phyloP scores from a whole-genome alignment of 169 alveolate genomes.

The Plasmodium adleri region DNA sequence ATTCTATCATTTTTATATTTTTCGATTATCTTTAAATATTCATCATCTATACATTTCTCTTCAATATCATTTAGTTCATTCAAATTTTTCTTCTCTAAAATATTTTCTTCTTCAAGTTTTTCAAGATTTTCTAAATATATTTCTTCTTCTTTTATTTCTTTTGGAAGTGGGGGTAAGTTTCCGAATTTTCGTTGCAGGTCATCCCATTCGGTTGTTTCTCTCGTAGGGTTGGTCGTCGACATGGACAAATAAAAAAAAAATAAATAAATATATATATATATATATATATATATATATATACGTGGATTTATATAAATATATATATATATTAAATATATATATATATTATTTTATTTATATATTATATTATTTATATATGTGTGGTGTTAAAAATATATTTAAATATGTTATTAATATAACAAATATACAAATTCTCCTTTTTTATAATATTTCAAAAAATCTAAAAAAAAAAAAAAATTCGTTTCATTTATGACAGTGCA shows the following conservation, averaged over 20 bases:
- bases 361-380: neutral
- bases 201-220: slow-evolving; percentile 93
- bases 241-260: slow-evolving; percentile 46
- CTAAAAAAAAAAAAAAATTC: too few relatives aligned
- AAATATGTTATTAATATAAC: too few relatives aligned
- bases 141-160: slow-evolving; percentile 88
- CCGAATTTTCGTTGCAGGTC: slow-evolving; percentile 92
- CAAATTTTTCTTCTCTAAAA: slow-evolving; percentile 73
- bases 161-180: slow-evolving; percentile 87
- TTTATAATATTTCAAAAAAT: too few relatives aligned
- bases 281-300: too few relatives aligned
- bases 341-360: too few relatives aligned
- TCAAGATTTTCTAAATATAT: slow-evolving; percentile 78
- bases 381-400: neutral
- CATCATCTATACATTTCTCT: slow-evolving; percentile 74
- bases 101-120: slow-evolving; percentile 44
- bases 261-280: neutral
- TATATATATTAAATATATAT: too few relatives aligned
- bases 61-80: slow-evolving; percentile 55
- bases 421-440: too few relatives aligned
- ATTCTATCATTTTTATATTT: slow-evolving; percentile 52
- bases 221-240: slow-evolving; percentile 93
- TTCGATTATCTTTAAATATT: slow-evolving; percentile 41
- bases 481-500: too few relatives aligned
- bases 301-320: too few relatives aligned